phyloP scores from a whole-genome alignment of 148 eudicot species.

The Cornus controversa region DNA sequence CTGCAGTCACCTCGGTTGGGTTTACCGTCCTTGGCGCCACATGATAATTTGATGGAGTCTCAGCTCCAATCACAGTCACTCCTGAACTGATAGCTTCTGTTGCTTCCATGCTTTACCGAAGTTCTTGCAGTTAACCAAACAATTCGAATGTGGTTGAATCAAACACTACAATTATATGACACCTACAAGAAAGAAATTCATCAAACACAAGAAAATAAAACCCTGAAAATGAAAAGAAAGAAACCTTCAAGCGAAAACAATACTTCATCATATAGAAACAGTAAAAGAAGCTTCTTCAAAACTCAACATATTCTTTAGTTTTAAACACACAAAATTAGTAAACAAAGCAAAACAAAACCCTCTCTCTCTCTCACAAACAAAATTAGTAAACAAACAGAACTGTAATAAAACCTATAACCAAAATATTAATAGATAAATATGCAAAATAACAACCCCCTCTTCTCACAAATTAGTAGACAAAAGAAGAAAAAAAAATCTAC shows the following conservation, averaged over 20 bases:
- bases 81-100: slow-evolving; percentile 38
- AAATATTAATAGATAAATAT: no score
- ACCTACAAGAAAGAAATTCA: no score
- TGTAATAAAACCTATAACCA: no score
- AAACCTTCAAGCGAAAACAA: neutral
- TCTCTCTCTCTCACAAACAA: neutral
- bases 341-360: neutral
- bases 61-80: slow-evolving; percentile 53
- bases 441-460: neutral
- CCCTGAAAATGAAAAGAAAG: neutral
- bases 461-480: neutral
- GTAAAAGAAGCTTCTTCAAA: neutral
- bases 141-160: no score
- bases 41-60: slow-evolving; percentile 58
- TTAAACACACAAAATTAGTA: no score
- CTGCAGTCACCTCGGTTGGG: slow-evolving; percentile 18
- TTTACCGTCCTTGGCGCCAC: slow-evolving; percentile 51
- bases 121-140: neutral
- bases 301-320: neutral
- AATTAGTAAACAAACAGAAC: no score
- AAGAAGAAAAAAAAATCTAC: neutral
- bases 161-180: no score
- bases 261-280: no score
- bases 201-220: no score
- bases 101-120: slow-evolving; percentile 34